Base-by-base conservation (phyloP, 1,284 basidiomycete species). In the Microbotryomycetes sp. region DNA sequence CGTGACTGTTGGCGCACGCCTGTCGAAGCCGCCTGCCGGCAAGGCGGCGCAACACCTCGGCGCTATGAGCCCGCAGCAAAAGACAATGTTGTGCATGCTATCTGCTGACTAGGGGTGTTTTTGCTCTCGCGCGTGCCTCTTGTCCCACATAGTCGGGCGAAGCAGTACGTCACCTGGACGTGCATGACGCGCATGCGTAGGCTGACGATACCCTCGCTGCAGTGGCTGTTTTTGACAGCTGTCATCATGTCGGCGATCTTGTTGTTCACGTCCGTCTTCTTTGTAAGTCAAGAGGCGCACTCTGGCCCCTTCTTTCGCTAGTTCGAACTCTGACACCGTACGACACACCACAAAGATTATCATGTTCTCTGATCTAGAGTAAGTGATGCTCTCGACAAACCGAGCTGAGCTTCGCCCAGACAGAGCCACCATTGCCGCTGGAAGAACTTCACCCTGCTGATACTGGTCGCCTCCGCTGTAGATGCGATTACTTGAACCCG, bases 351-450 rank as follows among this genome's bases (percentile, higher is more conserved):
- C 18, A 27, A 70, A 97, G 94, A 96, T 98, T 75, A 98, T 98
- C 81, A 97, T 98, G 93, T 98, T 97, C 82, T 93, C 90, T 52
- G 92, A 96, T 80, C 80, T 96, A 74, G 91, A 94, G 79, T 93
- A 89, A 57, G 59, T 50, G 16, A 13, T n/a, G 5, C 31, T 45
- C 16, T 13, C 11, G 28, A 21, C 18, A 9, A n/a, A n/a, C n/a
- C n/a, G n/a, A n/a, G n/a, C n/a, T n/a, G n/a, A n/a, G n/a, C n/a
- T n/a, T n/a, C n/a, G n/a, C n/a, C n/a, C n/a, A n/a, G n/a, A n/a
- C n/a, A n/a, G n/a, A n/a, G n/a, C n/a, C n/a, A n/a, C n/a, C n/a
- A n/a, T n/a, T n/a, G n/a, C n/a, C n/a, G 15, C 4, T 11, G 55
- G 26, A 18, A 9, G n/a, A 15, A 15, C 15, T 35, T 13, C 28